Evolutionary conservation across 2,329 filamentous ascomycete species (phyloP), one percentile per base, ranked within the genome.

Genomic region (Colletotrichum paranaense): DNA sequence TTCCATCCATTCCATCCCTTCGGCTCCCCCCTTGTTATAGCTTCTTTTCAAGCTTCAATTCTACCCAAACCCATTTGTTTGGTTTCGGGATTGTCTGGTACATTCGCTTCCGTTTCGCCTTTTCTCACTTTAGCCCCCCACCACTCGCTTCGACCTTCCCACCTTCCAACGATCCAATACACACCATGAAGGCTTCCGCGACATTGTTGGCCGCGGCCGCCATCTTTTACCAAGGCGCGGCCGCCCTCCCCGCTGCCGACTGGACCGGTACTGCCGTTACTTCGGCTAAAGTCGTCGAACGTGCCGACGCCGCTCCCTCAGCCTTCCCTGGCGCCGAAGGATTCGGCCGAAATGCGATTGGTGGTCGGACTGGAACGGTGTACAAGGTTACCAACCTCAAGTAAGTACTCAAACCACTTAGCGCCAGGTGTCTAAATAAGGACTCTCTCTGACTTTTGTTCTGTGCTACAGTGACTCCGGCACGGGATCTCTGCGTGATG

Each of bases 301-400:
- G 70, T 56, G 59, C 55, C 16, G 56, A 70, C 35, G 60, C 60
- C 55, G 26, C 49, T 35, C 63, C 63, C 12, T 67, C 62, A 86
- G 86, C 86, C 52, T 88, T 88, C 75, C 86, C 86, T 3, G 86
- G 86, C 24, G 87, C 86, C 11, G 86, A 88, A 79, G 86, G 86
- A 12, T 87, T 88, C 73, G 86, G 86, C 14, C 81, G 82, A 62
- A 80, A 85, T 58, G 85, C 86, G 4, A 80, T 83, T 6, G 86
- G 87, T 32, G 86, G 86, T 8, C 82, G 85, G 53, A 81, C 82
- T 22, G 86, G 86, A 35, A 82, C 81, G 4, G 84, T 86, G 28
- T 88, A 87, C 76, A 81, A 86, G 57, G 86, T 88, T 11, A 85
- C 83, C 19, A 88, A 86, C 73, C 78, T 88, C 12, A 80, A 85